Evolutionary conservation across 2,329 filamentous ascomycete species (phyloP).

Genomic region (Cordyceps cicadae): DNA sequence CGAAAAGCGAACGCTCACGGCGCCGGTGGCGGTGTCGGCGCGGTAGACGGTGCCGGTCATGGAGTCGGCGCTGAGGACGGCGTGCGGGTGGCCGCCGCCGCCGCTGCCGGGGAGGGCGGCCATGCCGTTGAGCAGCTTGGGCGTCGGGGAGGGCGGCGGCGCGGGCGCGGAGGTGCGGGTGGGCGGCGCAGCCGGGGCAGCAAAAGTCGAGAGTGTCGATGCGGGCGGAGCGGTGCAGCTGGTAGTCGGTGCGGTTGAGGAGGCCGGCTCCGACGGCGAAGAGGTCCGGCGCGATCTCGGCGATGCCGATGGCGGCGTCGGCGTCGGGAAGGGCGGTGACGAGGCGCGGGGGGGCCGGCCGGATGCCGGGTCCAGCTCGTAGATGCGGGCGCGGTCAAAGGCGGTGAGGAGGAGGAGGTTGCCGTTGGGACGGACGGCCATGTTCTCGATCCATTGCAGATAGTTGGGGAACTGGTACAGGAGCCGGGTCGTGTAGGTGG

Average conservation of each 20-base stretch:
- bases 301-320: conserved; percentile 15
- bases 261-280: conserved; percentile 16
- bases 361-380: conserved; percentile 11
- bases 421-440: conserved; percentile 16
- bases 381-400: conserved; percentile 14
- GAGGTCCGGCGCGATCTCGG: conserved; percentile 14
- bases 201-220: conserved; percentile 11
- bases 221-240: conserved; percentile 2
- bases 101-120: conserved; percentile 9
- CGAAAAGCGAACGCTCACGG: conserved; percentile 13
- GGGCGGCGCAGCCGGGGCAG: neutral
- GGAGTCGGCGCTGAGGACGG: conserved; percentile 18
- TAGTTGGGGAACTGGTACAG: conserved; percentile 14
- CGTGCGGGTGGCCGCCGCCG: conserved; percentile 1
- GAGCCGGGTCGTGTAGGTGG: neutral
- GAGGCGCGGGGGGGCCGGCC: conserved; percentile 5
- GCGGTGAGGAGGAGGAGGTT: conserved; percentile 15
- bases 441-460: conserved; percentile 17
- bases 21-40: conserved; percentile 13
- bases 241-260: conserved; percentile 8
- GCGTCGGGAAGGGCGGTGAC: conserved; percentile 13
- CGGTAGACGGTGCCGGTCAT: conserved; percentile 14
- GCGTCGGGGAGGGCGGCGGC: conserved; percentile 12
- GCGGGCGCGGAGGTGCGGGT: conserved; percentile 6
- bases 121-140: conserved; percentile 18